A percentile compares a stretch with the other conserved stretches of the same genome.
Evolutionary conservation across 768 basidiomycete genomes (phyloP).

Genomic region (Calocera cornea): DNA sequence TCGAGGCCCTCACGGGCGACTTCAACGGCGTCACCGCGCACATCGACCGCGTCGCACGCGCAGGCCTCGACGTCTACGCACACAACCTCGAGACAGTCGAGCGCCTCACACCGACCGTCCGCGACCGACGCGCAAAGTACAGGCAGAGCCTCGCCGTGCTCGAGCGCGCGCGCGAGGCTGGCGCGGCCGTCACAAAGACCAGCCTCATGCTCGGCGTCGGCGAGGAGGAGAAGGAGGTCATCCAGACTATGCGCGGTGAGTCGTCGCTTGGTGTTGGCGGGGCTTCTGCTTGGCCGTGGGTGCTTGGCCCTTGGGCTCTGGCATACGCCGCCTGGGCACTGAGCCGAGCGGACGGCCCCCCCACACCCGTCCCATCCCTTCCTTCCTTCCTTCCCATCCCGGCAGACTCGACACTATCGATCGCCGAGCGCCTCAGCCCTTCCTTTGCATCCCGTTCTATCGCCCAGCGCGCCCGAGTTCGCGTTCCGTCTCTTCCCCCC

Average conservation of each 20-base stretch:
- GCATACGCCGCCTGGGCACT: too few species aligned
- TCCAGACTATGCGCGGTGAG: constrained; percentile 70
- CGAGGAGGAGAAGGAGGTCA: constrained; percentile 69
- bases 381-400: background rate
- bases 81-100: constrained; percentile 98
- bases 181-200: constrained; percentile 88
- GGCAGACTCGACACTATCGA: too few species aligned
- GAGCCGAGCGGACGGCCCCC: too few species aligned
- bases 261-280: constrained; percentile 1
- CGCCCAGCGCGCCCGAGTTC: too few species aligned
- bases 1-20: constrained; percentile 93
- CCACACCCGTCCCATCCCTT: too few species aligned
- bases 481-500: too few species aligned
- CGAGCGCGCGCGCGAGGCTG: constrained; percentile 63
- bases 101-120: constrained; percentile 82
- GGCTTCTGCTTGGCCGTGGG: background rate
- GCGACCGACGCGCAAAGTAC: constrained; percentile 77
- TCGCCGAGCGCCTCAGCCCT: too few species aligned
- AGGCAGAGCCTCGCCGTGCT: constrained; percentile 66
- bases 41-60: constrained; percentile 72
- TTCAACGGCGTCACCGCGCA: constrained; percentile 67
- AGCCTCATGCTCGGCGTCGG: constrained; percentile 98
- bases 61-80: constrained; percentile 93
- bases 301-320: too few species aligned
- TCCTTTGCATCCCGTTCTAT: too few species aligned